phyloP scores from a whole-genome alignment of 495 filamentous ascomycete species.

The Podospora pseudocomata region DNA sequence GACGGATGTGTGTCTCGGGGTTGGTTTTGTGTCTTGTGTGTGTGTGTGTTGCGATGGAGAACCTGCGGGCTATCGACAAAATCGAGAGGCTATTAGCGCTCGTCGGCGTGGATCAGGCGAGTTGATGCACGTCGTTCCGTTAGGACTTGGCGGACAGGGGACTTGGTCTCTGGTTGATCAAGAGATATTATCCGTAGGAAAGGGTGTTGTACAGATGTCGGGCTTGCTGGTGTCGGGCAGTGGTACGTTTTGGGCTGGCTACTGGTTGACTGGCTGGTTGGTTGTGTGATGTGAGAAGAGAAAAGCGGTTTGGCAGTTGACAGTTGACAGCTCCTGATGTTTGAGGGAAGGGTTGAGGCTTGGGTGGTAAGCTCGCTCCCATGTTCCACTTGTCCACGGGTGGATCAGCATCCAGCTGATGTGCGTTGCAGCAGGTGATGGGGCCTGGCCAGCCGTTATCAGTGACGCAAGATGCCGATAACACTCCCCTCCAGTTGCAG shows the following conservation, averaged over 20 bases:
- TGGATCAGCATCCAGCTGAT: constrained; percentile 29
- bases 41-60: not conserved
- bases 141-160: not conserved
- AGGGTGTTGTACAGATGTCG: not conserved
- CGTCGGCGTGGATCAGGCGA: not conserved
- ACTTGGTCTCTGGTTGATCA: not conserved
- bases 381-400: constrained; percentile 10
- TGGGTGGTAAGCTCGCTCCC: constrained; percentile 11
- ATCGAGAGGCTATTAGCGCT: not conserved
- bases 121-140: not conserved
- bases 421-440: not conserved
- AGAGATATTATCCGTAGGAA: not conserved
- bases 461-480: constrained; percentile 37
- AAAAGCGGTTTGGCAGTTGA: not conserved
- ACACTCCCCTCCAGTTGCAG: constrained; percentile 1
- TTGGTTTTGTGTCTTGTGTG: not conserved
- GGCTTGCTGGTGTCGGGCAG: not conserved
- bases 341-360: not conserved
- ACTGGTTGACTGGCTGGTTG: not conserved
- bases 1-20: not conserved
- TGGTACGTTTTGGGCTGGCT: not conserved
- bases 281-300: not conserved
- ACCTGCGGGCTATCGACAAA: not conserved
- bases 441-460: constrained; percentile 23
- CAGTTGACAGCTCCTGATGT: not conserved